Evolutionary conservation across 176 grass and related monocot genomes (phyloP), one percentile per base, ranked within the genome.

Genomic region (Eleusine indica): DNA sequence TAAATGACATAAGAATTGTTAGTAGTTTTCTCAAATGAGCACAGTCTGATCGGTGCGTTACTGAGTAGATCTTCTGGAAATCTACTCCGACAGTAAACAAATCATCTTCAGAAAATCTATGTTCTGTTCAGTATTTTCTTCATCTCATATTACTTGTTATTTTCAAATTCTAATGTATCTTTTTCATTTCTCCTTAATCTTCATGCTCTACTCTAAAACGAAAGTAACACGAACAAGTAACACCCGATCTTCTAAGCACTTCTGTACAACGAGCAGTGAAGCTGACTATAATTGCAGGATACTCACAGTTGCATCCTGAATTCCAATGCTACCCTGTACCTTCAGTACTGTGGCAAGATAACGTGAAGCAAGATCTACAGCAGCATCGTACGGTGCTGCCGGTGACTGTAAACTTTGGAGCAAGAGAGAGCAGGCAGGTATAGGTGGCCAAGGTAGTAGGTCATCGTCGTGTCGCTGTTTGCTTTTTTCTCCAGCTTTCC

Each of bases 401-500:
- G 74, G 68, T 38, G 43, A 6, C 46, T 21, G 67, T 30, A 56
- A 80, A 11, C 79, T 40, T 32, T 30, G 69, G n/a, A 74, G 69
- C 21, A 39, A 17, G 32, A 61, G 29, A 28, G 11, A 46, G 49
- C 21, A 11, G 54, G 11, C 49, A 75, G 32, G 1, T 58, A 58
- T 54, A 12, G 41, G 75, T 71, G 58, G 68, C 40, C 5, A 42
- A 40, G 72, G 9, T 8, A 3, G 78, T 39, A 2, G 30, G 18
- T 19, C 85, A 41, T 48, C 56, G 80, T 67, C 74, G 78, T 10
- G 81, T 84, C 86, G 81, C 80, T 84, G 75, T 83, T 79, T 0
- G 38, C 86, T 25, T 52, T 15, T 78, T 43, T 41, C 14, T 73
- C 81, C 61, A 42, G 53, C 54, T 66, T 86, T 86, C 76, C 75